These are phyloP conservation scores for Lentinula guzmanii DNA, from an alignment of 768 basidiomycete species.

Conservation along the genomic window DNA sequence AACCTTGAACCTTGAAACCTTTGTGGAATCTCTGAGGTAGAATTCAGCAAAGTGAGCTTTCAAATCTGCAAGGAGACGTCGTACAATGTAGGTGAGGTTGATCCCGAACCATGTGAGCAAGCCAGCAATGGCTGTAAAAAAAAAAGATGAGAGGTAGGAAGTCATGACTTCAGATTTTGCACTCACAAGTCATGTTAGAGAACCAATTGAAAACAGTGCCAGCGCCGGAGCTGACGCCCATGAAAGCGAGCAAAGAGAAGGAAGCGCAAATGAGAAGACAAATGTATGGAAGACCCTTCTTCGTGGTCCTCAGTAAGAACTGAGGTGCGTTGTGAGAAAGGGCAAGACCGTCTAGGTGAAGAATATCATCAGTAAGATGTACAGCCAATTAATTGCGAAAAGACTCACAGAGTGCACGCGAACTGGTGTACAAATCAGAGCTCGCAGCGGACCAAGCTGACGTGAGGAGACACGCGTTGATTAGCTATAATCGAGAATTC, in stretches of 20 bases:
- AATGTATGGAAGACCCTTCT: constrained; percentile 70
- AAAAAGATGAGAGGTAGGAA: constrained; percentile 40
- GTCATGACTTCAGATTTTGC: constrained; percentile 21
- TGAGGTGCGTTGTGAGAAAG: constrained; percentile 74
- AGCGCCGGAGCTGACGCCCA: constrained; percentile 64
- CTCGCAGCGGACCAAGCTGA: constrained; percentile 92
- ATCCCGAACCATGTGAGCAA: constrained; percentile 83
- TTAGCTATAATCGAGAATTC: constrained; percentile 37
- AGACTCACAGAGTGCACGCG: constrained; percentile 73
- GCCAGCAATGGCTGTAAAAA: constrained; percentile 31
- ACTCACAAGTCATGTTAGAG: constrained; percentile 60
- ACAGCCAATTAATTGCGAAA: neutral
- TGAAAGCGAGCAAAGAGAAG: constrained; percentile 74
- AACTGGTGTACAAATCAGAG: constrained; percentile 85
- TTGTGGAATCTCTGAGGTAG: constrained; percentile 62
- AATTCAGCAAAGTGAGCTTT: neutral
- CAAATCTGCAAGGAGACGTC: neutral
- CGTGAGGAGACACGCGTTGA: constrained; percentile 78
- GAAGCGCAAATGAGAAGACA: constrained; percentile 62
- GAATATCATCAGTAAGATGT: constrained; percentile 1
- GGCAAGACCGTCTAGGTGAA: constrained; percentile 67
- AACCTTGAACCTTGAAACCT: constrained; percentile 79
- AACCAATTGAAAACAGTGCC: constrained; percentile 80
- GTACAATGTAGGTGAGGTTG: constrained; percentile 48
- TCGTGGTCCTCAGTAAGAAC: constrained; percentile 65